These are phyloP conservation scores for Tylopilus rubrobrunneus DNA, from an alignment of 768 basidiomycete species.

Conservation along the genomic window DNA sequence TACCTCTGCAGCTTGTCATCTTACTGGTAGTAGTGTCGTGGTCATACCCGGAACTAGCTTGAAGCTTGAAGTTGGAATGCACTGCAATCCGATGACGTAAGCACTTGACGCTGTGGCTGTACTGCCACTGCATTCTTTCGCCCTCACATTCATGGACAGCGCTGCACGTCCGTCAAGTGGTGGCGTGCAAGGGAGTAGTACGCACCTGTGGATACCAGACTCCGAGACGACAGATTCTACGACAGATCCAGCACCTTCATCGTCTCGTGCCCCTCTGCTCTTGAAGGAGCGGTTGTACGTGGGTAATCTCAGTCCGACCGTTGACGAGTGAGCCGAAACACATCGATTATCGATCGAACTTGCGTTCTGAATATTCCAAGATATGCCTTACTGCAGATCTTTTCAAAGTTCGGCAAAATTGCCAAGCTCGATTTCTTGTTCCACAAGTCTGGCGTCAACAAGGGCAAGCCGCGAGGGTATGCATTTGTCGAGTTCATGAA, in stretches of 20 bases:
- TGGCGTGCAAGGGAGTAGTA: slow-evolving; percentile 3
- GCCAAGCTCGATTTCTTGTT: slow-evolving; percentile 93
- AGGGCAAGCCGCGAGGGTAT: slow-evolving; percentile 93
- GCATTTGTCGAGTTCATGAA: slow-evolving; percentile 87
- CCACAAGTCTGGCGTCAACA: slow-evolving; percentile 85
- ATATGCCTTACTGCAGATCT: slow-evolving; percentile 84
- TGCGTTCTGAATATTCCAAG: slow-evolving; percentile 38
- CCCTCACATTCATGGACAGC: slow-evolving; percentile 13
- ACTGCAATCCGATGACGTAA: slow-evolving; percentile 14
- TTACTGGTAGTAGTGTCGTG: too few relatives aligned
- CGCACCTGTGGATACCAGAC: slow-evolving; percentile 33
- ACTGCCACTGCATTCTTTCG: neutral
- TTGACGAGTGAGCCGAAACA: slow-evolving; percentile 68
- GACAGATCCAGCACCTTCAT: slow-evolving; percentile 17
- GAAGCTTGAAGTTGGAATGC: too few relatives aligned
- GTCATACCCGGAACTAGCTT: neutral
- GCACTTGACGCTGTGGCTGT: neutral
- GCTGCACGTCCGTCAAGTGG: slow-evolving; percentile 1
- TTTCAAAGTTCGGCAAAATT: slow-evolving; percentile 89
- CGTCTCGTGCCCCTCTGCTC: slow-evolving; percentile 27
- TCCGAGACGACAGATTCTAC: slow-evolving; percentile 19
- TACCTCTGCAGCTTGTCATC: neutral
- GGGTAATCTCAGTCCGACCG: slow-evolving; percentile 81
- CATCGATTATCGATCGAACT: neutral
- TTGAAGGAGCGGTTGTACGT: slow-evolving; percentile 81